Base-by-base conservation (phyloP, 768 basidiomycete species). In the Clathrus columnatus region DNA sequence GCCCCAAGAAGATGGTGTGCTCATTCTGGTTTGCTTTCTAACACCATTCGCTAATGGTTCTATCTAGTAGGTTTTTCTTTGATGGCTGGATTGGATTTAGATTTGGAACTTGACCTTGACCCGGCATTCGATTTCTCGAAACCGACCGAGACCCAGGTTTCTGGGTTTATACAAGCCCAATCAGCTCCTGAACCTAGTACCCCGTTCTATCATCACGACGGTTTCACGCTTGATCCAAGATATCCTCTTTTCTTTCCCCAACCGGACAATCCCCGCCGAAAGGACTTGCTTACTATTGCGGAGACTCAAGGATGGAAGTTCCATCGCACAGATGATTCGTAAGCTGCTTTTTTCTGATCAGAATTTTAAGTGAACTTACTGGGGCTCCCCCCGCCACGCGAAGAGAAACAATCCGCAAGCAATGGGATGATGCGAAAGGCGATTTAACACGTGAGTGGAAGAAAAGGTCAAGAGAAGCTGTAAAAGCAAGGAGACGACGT, bases 361-460 rank as follows among this genome's bases (percentile, higher is more conserved):
- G 11, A 14, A 36, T 36, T 7, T 36, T 2, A 4, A 29, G 7
- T 17, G 18, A 21, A 48, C 5, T 48, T 55, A 32, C 41, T 43
- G 17, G 47, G 46, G 48, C 51, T 42, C 43, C 52, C 48, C 28
- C 6, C 28, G 16, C 16, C 16, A 7, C 16, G 16, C n/a, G 2
- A 26, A 85, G 63, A 36, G 79, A 80, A n/a, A 80, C 82, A 61
- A 85, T 88, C 30, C 73, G 77, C 48, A 74, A 74, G 59, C 68
- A 73, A 51, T 91, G 90, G 87, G 88, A 91, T 62, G 77, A 72
- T n/a, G 69, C 73, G 46, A 85, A 83, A 62, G 75, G 73, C 0
- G 79, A 81, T 51, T 67, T 91, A 66, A 91, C 89, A 51, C 73
- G 68, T 58, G 85, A 80, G 48, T 91, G 89, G 88, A 89, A 87